Evolutionary conservation across 306 rosid genomes (phyloP).

Genomic region (Corylus avellana): DNA sequence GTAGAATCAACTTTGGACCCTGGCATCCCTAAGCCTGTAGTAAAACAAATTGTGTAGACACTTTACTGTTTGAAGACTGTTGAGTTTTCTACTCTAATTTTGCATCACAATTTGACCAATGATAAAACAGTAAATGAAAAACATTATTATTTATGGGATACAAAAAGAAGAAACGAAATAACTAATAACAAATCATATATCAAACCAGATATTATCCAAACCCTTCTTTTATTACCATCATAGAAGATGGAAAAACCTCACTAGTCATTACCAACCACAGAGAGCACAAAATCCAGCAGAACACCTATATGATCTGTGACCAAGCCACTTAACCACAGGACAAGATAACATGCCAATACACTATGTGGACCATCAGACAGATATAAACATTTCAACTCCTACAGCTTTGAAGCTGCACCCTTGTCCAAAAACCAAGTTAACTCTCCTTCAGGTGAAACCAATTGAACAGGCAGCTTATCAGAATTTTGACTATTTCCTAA

Average conservation of each 20-base stretch:
- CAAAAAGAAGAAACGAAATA: background rate
- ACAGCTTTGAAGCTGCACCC: slow-evolving; percentile 87
- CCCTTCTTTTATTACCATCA: slow-evolving; percentile 9
- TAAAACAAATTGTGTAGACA: background rate
- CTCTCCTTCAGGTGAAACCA: slow-evolving; percentile 77
- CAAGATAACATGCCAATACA: slow-evolving; percentile 1
- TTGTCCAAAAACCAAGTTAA: slow-evolving; percentile 87
- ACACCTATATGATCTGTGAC: too few species aligned
- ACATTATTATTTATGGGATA: background rate
- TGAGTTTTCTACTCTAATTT: background rate
- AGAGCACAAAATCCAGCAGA: too few species aligned
- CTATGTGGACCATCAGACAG: slow-evolving; percentile 19
- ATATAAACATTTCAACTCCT: slow-evolving; percentile 27
- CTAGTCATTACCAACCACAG: too few species aligned
- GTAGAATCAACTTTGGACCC: background rate
- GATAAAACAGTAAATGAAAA: background rate
- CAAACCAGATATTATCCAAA: slow-evolving; percentile 11
- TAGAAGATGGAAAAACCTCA: background rate
- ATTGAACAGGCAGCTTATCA: slow-evolving; percentile 63
- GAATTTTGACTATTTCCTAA: slow-evolving; percentile 45
- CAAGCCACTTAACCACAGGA: background rate
- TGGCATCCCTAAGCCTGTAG: background rate
- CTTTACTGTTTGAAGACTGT: too few species aligned
- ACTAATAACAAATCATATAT: background rate
- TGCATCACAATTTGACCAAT: background rate